Percentiles rank a stretch among this genome's conserved stretches.
Evolutionary conservation across 2,329 filamentous ascomycete species (phyloP).

Genomic region (Aspergillus fischeri): DNA sequence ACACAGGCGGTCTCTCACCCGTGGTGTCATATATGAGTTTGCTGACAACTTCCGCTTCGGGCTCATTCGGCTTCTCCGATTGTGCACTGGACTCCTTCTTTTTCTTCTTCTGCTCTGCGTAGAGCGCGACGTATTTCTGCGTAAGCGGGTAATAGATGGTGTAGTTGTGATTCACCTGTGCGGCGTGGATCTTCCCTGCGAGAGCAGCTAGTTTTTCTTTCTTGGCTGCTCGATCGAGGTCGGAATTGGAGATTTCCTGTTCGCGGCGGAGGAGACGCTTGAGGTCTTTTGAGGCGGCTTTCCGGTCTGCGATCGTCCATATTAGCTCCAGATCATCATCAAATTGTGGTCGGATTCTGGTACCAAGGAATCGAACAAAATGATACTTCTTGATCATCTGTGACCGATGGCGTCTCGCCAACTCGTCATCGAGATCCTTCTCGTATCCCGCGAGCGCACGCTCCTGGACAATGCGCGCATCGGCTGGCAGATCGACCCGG

Average conservation of each 20-base stretch:
- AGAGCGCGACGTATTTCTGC: constrained; percentile 57
- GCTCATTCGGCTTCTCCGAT: constrained; percentile 12
- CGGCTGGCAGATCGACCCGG: constrained; percentile 48
- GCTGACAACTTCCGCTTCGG: constrained; percentile 18
- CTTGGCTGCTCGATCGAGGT: constrained; percentile 23
- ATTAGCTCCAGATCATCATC: constrained; percentile 7
- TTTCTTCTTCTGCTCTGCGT: constrained; percentile 36
- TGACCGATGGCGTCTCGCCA: constrained; percentile 46
- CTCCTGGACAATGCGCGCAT: constrained; percentile 55
- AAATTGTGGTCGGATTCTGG: background rate
- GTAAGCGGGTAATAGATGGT: constrained; percentile 59
- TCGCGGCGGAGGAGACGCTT: constrained; percentile 34
- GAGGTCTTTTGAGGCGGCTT: constrained; percentile 39
- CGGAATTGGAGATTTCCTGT: constrained; percentile 33
- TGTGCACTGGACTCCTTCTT: constrained; percentile 12
- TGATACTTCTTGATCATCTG: constrained; percentile 61
- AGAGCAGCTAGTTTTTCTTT: constrained; percentile 23
- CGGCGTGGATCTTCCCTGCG: constrained; percentile 40
- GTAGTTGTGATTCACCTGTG: constrained; percentile 59
- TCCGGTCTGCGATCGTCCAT: constrained; percentile 30
- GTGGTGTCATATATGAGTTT: constrained; percentile 6
- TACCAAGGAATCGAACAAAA: constrained; percentile 62
- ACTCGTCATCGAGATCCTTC: constrained; percentile 51
- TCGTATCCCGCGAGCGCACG: constrained; percentile 55
- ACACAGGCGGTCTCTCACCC: constrained; percentile 38